These are phyloP conservation scores for Akanthomyces dipterigenus DNA, from an alignment of 2,329 filamentous ascomycete genomes.

Conservation along the genomic window DNA sequence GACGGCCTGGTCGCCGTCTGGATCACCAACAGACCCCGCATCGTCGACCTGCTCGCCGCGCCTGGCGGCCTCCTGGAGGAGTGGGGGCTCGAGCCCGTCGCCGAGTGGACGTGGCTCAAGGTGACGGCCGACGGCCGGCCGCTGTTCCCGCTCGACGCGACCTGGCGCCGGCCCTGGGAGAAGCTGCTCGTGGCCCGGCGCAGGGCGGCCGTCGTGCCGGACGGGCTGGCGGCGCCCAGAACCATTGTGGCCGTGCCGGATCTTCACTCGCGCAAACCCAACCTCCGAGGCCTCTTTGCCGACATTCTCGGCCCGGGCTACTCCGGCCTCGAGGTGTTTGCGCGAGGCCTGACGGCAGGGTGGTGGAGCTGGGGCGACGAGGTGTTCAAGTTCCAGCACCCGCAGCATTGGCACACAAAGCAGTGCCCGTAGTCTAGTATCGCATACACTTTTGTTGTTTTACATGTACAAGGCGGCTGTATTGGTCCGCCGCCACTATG, in stretches of 20 bases:
- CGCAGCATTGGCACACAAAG: slow-evolving; percentile 41
- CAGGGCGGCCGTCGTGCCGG: slow-evolving; percentile 22
- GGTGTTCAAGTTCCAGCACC: slow-evolving; percentile 60
- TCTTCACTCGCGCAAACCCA: slow-evolving; percentile 73
- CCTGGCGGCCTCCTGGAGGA: slow-evolving; percentile 52
- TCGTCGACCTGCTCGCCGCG: slow-evolving; percentile 47
- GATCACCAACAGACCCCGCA: slow-evolving; percentile 66
- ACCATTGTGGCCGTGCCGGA: slow-evolving; percentile 67
- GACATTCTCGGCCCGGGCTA: slow-evolving; percentile 45
- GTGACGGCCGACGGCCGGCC: slow-evolving; percentile 59
- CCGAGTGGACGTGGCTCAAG: slow-evolving; percentile 78
- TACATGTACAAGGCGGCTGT: slow-evolving; percentile 13
- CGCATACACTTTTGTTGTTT: slow-evolving; percentile 12
- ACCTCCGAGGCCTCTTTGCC: slow-evolving; percentile 54
- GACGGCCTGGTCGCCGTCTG: slow-evolving; percentile 62
- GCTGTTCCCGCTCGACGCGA: slow-evolving; percentile 50
- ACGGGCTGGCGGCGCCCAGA: slow-evolving; percentile 30
- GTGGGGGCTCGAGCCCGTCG: slow-evolving; percentile 59
- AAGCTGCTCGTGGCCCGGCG: slow-evolving; percentile 56
- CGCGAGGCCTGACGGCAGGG: slow-evolving; percentile 63
- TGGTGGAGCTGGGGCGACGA: slow-evolving; percentile 80
- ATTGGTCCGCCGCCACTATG: slow-evolving; percentile 3
- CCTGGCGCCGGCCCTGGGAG: slow-evolving; percentile 73
- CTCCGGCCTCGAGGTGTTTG: slow-evolving; percentile 67
- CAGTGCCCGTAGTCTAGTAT: not conserved